Conservation (phyloP, 345 rosid genomes). For the Corchorus olitorius region DNA sequence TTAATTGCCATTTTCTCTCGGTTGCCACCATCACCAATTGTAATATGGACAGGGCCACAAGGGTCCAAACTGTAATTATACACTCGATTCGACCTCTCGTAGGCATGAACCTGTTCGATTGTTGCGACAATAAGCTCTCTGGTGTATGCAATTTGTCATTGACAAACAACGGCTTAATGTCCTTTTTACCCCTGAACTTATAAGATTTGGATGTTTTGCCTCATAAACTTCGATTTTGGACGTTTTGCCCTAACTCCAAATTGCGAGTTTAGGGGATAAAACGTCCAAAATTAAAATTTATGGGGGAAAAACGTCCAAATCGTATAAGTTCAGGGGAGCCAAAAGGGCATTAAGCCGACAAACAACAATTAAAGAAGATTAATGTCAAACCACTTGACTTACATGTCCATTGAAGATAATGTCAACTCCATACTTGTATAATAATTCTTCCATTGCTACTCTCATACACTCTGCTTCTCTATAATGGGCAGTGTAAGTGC, state of each 20-base stretch:
- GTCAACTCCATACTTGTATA: slow-evolving; percentile 64
- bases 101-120: slow-evolving; percentile 75
- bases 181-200: no score
- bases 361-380: neutral
- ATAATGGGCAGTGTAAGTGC: slow-evolving; percentile 73
- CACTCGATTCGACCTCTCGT: slow-evolving; percentile 89
- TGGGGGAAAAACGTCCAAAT: no score
- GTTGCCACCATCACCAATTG: slow-evolving; percentile 82
- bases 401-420: slow-evolving; percentile 87
- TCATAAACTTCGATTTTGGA: no score
- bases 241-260: no score
- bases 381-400: slow-evolving; percentile 17
- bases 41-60: slow-evolving; percentile 75
- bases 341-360: no score
- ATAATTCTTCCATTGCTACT: slow-evolving; percentile 71
- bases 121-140: neutral
- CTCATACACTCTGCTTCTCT: slow-evolving; percentile 94
- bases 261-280: no score
- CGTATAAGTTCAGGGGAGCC: no score
- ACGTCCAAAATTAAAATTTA: no score
- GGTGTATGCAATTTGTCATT: neutral
- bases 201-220: no score
- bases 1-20: slow-evolving; percentile 63
- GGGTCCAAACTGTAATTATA: slow-evolving; percentile 82
- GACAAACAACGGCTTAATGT: neutral